Conservation (phyloP, 352 stramenopile species). For the Pythium apleroticum region DNA sequence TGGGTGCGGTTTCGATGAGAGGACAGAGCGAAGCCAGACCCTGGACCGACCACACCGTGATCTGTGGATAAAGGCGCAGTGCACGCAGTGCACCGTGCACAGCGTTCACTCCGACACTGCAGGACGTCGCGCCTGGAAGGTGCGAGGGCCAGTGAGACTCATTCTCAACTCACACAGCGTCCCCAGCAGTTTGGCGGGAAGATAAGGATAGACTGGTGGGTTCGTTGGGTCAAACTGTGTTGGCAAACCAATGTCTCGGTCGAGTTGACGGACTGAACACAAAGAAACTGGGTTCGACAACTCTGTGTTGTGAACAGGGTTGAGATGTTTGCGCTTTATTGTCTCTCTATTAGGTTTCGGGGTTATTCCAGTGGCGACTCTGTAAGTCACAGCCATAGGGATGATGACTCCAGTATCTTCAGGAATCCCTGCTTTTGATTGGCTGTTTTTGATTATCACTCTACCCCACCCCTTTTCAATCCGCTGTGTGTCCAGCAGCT, state of each 20-base stretch:
- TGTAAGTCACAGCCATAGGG: conserved; percentile 4
- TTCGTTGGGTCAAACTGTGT: not conserved
- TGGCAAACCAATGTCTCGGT: too few relatives aligned
- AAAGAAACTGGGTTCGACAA: too few relatives aligned
- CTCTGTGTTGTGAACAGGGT: not conserved
- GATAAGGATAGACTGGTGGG: not conserved
- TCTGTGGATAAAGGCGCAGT: too few relatives aligned
- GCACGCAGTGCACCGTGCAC: too few relatives aligned
- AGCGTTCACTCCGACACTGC: too few relatives aligned
- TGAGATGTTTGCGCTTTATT: not conserved
- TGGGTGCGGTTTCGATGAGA: too few relatives aligned
- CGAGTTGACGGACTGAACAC: too few relatives aligned
- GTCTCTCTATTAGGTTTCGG: conserved; percentile 2
- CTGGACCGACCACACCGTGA: too few relatives aligned
- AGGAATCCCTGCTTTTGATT: not conserved
- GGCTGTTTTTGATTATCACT: not conserved
- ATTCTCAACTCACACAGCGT: too few relatives aligned
- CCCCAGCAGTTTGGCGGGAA: too few relatives aligned
- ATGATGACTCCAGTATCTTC: not conserved
- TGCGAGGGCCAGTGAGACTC: not conserved
- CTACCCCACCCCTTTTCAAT: not conserved
- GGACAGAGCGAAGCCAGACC: too few relatives aligned
- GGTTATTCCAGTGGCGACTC: not conserved
- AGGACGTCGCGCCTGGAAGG: not conserved
- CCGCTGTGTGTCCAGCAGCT: conserved; percentile 1